phyloP scores from a whole-genome alignment of 2,329 filamentous ascomycete species.

The Mycogone perniciosa region DNA sequence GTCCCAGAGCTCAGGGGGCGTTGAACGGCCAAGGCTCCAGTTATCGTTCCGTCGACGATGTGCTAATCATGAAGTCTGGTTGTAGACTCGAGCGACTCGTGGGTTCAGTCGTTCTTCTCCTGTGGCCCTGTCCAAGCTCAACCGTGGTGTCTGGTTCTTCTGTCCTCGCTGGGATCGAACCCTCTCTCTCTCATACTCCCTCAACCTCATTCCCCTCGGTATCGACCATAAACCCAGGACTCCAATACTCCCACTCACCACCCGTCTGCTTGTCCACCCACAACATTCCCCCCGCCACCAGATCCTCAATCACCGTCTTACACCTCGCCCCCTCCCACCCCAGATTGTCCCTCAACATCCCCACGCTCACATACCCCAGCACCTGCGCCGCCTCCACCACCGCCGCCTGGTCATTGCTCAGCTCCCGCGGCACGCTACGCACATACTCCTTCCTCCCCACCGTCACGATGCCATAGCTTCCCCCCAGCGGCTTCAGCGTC shows the following conservation, averaged over 20 bases:
- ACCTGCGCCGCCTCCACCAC: conserved; percentile 89
- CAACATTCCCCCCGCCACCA: conserved; percentile 81
- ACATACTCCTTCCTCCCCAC: conserved; percentile 85
- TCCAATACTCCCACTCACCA: conserved; percentile 89
- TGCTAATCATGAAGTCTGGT: too few species aligned
- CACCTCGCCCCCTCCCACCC: conserved; percentile 78
- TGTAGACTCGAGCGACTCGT: too few species aligned
- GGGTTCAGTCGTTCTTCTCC: not conserved
- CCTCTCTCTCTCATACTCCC: not conserved
- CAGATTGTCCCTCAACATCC: conserved; percentile 82
- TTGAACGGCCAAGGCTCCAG: too few species aligned
- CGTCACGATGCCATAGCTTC: conserved; percentile 76
- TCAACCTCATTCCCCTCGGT: conserved; percentile 18
- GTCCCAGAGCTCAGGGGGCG: too few species aligned
- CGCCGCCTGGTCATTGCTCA: conserved; percentile 88
- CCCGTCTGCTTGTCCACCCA: conserved; percentile 85
- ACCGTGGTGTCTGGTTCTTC: not conserved
- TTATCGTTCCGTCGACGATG: too few species aligned
- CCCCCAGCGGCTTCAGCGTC: conserved; percentile 79
- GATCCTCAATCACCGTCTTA: conserved; percentile 84
- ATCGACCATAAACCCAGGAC: conserved; percentile 63
- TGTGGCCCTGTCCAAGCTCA: not conserved
- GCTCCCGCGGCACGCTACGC: conserved; percentile 85
- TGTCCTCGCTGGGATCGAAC: not conserved
- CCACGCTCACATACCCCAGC: conserved; percentile 81